Evolutionary conservation across 2,329 filamentous ascomycete species (phyloP).

Genomic region (Talaromyces sp.): DNA sequence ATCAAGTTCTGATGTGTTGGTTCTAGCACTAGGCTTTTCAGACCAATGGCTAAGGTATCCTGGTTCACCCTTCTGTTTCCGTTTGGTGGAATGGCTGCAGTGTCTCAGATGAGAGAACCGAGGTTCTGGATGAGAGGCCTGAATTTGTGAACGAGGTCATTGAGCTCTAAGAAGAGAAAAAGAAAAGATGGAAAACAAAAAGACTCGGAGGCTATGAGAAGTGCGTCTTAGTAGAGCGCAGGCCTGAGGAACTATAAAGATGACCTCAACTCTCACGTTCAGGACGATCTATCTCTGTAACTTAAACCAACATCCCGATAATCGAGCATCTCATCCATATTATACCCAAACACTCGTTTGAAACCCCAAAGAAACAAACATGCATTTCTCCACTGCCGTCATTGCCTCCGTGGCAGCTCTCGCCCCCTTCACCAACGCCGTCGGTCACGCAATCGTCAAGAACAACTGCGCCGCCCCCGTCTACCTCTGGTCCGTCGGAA

Average conservation of each 20-base stretch:
- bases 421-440: constrained; percentile 34
- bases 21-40: neutral
- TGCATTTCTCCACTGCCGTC: constrained; percentile 36
- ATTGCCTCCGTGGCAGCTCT: constrained; percentile 36
- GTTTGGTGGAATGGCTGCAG: neutral
- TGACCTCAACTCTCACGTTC: neutral
- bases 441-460: constrained; percentile 42
- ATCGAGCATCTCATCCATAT: no score
- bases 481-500: constrained; percentile 34
- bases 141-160: neutral
- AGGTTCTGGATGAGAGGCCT: neutral
- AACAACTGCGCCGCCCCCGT: constrained; percentile 42
- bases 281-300: no score
- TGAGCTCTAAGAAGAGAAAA: no score
- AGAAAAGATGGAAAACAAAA: neutral
- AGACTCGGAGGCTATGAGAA: no score
- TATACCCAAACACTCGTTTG: no score
- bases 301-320: neutral
- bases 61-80: neutral
- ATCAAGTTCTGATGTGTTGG: neutral
- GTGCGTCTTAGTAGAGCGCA: neutral
- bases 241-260: constrained; percentile 5
- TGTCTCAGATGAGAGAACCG: neutral
- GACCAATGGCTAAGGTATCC: neutral
- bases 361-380: constrained; percentile 13